These are phyloP conservation scores for Kuraishia piskuri DNA, from an alignment of 805 yeast species.

Conservation along the genomic window DNA sequence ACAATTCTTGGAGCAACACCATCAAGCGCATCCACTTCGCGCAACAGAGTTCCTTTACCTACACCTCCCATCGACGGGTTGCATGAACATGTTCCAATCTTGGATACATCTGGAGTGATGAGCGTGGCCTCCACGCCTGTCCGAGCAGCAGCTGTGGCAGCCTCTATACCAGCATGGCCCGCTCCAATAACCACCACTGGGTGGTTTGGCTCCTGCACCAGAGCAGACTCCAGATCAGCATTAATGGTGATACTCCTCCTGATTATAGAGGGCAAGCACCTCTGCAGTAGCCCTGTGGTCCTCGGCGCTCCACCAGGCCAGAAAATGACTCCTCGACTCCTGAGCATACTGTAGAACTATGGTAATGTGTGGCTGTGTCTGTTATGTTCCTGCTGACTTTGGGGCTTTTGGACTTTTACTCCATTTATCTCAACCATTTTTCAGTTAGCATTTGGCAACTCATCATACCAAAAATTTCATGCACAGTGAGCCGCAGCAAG, in stretches of 20 bases:
- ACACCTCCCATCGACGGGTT: slow-evolving; percentile 98
- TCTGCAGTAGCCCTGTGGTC: neutral
- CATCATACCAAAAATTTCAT: neutral
- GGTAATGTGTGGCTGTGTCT: no score
- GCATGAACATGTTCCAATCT: slow-evolving; percentile 92
- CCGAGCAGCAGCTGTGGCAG: slow-evolving; percentile 89
- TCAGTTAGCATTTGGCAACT: neutral
- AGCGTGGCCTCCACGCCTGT: slow-evolving; percentile 63
- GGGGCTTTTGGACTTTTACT: no score
- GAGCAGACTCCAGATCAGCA: slow-evolving; percentile 24
- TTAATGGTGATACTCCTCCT: slow-evolving; percentile 17
- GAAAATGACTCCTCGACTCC: neutral
- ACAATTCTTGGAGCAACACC: slow-evolving; percentile 85
- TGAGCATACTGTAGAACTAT: neutral
- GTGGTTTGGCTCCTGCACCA: slow-evolving; percentile 22
- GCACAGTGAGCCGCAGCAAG: neutral
- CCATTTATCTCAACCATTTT: neutral
- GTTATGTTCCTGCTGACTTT: no score
- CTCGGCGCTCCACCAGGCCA: neutral
- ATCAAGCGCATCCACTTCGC: slow-evolving; percentile 94
- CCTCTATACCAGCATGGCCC: slow-evolving; percentile 99
- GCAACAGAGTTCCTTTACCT: slow-evolving; percentile 87
- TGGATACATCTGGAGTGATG: slow-evolving; percentile 64
- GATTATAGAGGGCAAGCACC: neutral
- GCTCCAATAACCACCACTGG: slow-evolving; percentile 93